Conservation (phyloP, 345 rosid species). For the Litchi chinensis region DNA sequence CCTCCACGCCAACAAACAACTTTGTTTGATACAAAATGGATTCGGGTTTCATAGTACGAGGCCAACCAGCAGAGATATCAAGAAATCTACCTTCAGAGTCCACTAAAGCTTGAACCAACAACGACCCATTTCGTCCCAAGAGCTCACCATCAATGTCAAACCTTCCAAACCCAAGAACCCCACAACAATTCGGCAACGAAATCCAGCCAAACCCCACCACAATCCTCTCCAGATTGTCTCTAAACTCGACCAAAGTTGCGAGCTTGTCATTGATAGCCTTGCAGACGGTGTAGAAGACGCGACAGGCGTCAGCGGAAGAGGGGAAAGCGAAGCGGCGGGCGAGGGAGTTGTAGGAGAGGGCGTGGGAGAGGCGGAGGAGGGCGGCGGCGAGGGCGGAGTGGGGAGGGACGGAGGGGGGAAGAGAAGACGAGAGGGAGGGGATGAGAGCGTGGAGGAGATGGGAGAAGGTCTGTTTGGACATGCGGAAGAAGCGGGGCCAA, state of each 20-base stretch:
- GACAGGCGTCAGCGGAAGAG: conserved; percentile 54
- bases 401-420: conserved; percentile 40
- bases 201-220: conserved; percentile 55
- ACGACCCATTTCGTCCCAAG: conserved; percentile 45
- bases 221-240: conserved; percentile 40
- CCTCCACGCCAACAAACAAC: conserved; percentile 47
- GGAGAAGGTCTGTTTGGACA: conserved; percentile 55
- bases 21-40: conserved; percentile 51
- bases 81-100: conserved; percentile 66
- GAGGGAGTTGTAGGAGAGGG: conserved; percentile 51
- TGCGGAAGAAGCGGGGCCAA: conserved; percentile 60
- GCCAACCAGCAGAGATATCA: conserved; percentile 92
- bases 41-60: conserved; percentile 47
- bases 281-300: conserved; percentile 62
- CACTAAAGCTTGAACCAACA: conserved; percentile 79
- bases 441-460: conserved; percentile 48
- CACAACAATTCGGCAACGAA: conserved; percentile 74
- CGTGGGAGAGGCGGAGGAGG: conserved; percentile 79
- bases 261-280: conserved; percentile 53
- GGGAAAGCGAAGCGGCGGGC: conserved; percentile 50
- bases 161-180: conserved; percentile 63
- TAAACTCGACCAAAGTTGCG: conserved; percentile 41
- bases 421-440: conserved; percentile 42
- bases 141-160: conserved; percentile 54
- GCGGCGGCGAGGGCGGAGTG: conserved; percentile 59